Conservation (phyloP, 176 grass and related monocot species). For the Cymbopogon citratus region DNA sequence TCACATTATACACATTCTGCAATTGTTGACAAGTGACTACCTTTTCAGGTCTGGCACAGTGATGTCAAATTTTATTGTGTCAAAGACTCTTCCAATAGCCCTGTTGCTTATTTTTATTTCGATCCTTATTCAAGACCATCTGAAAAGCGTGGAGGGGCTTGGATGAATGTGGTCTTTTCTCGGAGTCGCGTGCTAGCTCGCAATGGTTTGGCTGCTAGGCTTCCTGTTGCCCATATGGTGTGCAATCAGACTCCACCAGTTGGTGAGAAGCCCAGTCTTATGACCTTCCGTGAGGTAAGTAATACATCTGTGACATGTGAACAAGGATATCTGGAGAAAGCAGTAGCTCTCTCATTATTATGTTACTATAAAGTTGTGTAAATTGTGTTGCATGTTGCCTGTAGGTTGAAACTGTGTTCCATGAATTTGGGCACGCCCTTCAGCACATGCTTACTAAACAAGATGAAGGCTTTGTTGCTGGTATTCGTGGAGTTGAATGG, state of each 20-base stretch:
- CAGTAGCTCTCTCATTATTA: not conserved
- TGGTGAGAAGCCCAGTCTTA: constrained; percentile 90
- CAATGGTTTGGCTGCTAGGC: constrained; percentile 60
- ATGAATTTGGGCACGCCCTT: constrained; percentile 99
- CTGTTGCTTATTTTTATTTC: constrained; percentile 94
- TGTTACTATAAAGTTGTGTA: not conserved
- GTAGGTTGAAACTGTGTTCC: constrained; percentile 98
- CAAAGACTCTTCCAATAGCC: constrained; percentile 76
- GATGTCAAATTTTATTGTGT: constrained; percentile 94
- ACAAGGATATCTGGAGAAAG: not conserved
- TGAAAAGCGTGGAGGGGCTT: constrained; percentile 93
- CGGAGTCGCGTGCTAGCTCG: constrained; percentile 74
- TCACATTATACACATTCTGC: constrained; percentile 13
- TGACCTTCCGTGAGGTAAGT: constrained; percentile 98
- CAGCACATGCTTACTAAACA: constrained; percentile 98
- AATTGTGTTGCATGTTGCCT: constrained; percentile 9
- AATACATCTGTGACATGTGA: not conserved
- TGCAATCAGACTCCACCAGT: constrained; percentile 97
- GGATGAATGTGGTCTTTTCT: constrained; percentile 97
- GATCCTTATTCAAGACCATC: constrained; percentile 97
- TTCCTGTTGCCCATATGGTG: constrained; percentile 94
- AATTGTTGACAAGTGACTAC: constrained; percentile 16
- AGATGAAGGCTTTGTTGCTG: constrained; percentile 91
- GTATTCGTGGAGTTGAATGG: constrained; percentile 96
- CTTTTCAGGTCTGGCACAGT: constrained; percentile 76